Base-by-base conservation (phyloP, 2,329 filamentous ascomycete species). In the Beauveria medogensis region DNA sequence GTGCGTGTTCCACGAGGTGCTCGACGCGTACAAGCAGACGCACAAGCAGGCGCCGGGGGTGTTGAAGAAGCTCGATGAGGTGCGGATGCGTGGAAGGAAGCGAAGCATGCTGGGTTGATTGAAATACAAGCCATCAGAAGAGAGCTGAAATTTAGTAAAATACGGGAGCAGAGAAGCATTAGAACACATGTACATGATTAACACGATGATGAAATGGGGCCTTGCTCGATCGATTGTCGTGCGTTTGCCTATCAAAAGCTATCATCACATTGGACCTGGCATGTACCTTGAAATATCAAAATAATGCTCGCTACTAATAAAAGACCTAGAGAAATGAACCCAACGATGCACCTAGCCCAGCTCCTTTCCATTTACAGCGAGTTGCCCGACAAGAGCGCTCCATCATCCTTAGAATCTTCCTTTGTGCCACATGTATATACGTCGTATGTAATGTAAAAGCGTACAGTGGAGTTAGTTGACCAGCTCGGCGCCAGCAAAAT, bases 81-180 rank as follows among this genome's bases (percentile, higher is more conserved):
- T 99, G 52, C 85, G 94, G 71, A 85, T 96, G 87, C 86, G 94
- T 72, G 94, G 94, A 3, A 82, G 94, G 71, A 99, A 99, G 83
- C 88, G 91, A 74, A 97, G 92, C 73, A 99, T 99, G 94, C 73
- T 99, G 67, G 94, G 94, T 30, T 97, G 40, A 57, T 40, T 6
- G 9, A 16, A 28, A 14, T 2, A 44, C 12, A 24, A n/a, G 3
- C 24, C 26, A 26, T 26, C 26, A 26, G 2, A 43, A n/a, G 9
- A 24, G 43, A 37, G 9, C 22, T 8, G 24, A n/a, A 47, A 34
- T 16, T 10, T 3, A 20, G 20, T 7, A 28, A 43, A 54, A 54
- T 24, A 28, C 50, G 40, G 20, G 22, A 10, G 26, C 22, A 7
- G 2, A 22, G 16, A 28, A 22, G 10, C 16, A 12, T 34, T 2